Base-by-base conservation (phyloP, 2,329 filamentous ascomycete genomes). In the Elsinoe australis region DNA sequence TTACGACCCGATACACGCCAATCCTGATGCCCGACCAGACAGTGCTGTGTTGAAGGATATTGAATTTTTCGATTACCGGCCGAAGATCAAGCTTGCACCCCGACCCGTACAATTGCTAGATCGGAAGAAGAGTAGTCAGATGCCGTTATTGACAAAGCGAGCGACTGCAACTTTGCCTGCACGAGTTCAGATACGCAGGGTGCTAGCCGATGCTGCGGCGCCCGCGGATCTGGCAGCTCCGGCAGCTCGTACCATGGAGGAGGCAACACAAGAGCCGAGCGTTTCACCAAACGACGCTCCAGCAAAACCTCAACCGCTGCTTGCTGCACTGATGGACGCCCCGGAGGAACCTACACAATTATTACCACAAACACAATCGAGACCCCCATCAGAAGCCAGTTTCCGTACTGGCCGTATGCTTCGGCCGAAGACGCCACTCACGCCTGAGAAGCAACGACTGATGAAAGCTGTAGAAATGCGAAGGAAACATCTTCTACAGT, bases 401-500 rank as follows among this genome's bases (percentile, higher is more conserved):
- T 38, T 48, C 17, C 32, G 45, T 21, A 49, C 50, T n/a, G 45
- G 24, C 3, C 22, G 29, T 10, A 19, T 8, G 5, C 19, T 36
- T 10, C 41, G 38, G 33, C 39, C 49, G 26, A 51, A 55, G 38
- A 32, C 50, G 4, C 60, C 63, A 42, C 83, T 94, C 59, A 87
- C 87, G 1, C 86, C 87, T 0, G 92, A 98, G 64, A 96, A 94
- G 69, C 80, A 86, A 52, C 78, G 92, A 48, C 71, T 98, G 53
- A 89, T 95, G 86, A 95, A 94, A 69, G 92, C 92, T 5, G 76
- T 95, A 68, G 85, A 95, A 65, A 67, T 95, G 56, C 78, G 90
- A 46, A 92, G 94, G 66, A 87, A 85, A 67, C 88, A 87, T 64
- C 80, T 82, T 60, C 54, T 60, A 51, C 58, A 61, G 53, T 56